A percentile compares a stretch with the other conserved stretches of the same genome.
phyloP scores from a whole-genome alignment of 192 early-diverging fungal genomes.

The Linderina pennispora region DNA sequence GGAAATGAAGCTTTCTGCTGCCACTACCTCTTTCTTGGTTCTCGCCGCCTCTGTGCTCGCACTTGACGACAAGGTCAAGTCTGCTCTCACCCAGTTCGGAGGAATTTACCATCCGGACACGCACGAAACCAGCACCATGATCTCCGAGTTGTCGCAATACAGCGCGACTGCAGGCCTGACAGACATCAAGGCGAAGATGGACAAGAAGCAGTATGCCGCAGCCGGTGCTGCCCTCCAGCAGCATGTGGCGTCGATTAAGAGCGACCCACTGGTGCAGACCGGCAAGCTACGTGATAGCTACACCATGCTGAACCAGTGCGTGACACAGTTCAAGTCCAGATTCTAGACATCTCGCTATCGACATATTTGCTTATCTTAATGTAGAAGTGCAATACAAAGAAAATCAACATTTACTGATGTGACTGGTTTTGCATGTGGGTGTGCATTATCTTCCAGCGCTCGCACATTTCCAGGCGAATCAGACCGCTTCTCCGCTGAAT shows the following conservation, averaged over 20 bases:
- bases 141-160: slow-evolving; percentile 20
- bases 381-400: too few species aligned
- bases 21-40: neutral
- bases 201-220: slow-evolving; percentile 7
- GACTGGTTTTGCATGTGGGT: too few species aligned
- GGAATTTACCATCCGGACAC: slow-evolving; percentile 11
- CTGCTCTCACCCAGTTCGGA: slow-evolving; percentile 7
- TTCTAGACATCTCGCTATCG: too few species aligned
- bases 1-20: too few species aligned
- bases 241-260: slow-evolving; percentile 10
- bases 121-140: slow-evolving; percentile 1
- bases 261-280: slow-evolving; percentile 19
- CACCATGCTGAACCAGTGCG: slow-evolving; percentile 22
- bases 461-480: too few species aligned
- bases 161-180: slow-evolving; percentile 10
- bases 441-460: too few species aligned
- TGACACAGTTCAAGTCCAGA: slow-evolving; percentile 8
- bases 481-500: too few species aligned
- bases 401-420: too few species aligned
- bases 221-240: slow-evolving; percentile 1
- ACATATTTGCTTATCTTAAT: too few species aligned
- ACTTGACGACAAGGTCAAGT: slow-evolving; percentile 22
- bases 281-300: slow-evolving; percentile 11
- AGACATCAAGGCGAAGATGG: slow-evolving; percentile 6
- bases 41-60: neutral